Percentiles rank a stretch among this genome's conserved stretches.
These are phyloP conservation scores for Massariosphaeria phaeospora DNA, from an alignment of 495 filamentous ascomycete species.

Conservation along the genomic window DNA sequence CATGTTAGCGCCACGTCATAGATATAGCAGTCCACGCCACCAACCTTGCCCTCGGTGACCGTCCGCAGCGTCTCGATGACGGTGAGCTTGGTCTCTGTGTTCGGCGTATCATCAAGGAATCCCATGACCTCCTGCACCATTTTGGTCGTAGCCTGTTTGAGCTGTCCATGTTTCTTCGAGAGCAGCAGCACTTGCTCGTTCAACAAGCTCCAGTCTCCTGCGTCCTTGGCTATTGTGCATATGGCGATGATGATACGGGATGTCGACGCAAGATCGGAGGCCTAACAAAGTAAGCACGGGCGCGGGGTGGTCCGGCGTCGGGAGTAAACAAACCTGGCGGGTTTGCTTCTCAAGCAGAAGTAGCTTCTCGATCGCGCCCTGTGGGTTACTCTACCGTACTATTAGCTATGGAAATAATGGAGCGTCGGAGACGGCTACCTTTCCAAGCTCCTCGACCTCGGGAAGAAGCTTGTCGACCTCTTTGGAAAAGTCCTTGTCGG, in stretches of 20 bases:
- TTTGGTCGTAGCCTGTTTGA: constrained; percentile 96
- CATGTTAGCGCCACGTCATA: constrained; percentile 5
- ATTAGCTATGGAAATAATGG: constrained; percentile 2
- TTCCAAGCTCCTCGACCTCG: constrained; percentile 79
- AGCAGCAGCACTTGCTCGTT: constrained; percentile 94
- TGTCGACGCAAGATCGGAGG: constrained; percentile 91
- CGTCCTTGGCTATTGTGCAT: constrained; percentile 89
- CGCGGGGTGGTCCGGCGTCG: not conserved
- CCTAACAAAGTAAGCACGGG: constrained; percentile 40
- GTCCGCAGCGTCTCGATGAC: constrained; percentile 93
- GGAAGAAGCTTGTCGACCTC: constrained; percentile 87
- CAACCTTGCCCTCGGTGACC: constrained; percentile 93
- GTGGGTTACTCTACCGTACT: constrained; percentile 60
- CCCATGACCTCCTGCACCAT: constrained; percentile 97
- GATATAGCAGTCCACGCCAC: not conserved
- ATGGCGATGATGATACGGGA: constrained; percentile 80
- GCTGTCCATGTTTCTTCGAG: constrained; percentile 99
- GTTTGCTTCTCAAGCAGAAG: constrained; percentile 88
- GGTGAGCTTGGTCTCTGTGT: constrained; percentile 77
- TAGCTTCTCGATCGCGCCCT: constrained; percentile 88
- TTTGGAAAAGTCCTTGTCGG: constrained; percentile 77
- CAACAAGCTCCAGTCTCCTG: constrained; percentile 84
- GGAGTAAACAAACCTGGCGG: constrained; percentile 63
- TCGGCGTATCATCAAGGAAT: constrained; percentile 79
- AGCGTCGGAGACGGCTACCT: constrained; percentile 49